Percentiles rank a stretch among this genome's conserved stretches.
Evolutionary conservation across 371 early-diverging fungal genomes (phyloP).

Genomic region (Sporodiniella umbellata): DNA sequence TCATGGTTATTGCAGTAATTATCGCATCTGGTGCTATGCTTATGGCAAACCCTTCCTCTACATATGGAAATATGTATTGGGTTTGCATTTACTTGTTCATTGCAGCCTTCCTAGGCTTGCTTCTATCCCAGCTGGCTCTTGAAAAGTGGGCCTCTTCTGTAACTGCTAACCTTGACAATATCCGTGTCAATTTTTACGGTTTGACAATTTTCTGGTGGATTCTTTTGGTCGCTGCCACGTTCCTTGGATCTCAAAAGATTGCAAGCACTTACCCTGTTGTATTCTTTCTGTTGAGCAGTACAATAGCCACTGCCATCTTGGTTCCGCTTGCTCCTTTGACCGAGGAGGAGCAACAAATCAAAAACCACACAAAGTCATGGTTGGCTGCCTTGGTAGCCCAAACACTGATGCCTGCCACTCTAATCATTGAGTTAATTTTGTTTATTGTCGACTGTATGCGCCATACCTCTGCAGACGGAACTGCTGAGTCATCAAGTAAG

Average conservation of each 20-base stretch:
- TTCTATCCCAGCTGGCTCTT: constrained; percentile 17
- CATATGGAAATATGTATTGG: constrained; percentile 22
- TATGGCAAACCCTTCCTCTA: constrained; percentile 24
- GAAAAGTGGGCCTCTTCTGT: not conserved
- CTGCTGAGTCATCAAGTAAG: constrained; percentile 47
- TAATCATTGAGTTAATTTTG: constrained; percentile 39
- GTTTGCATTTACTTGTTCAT: constrained; percentile 11
- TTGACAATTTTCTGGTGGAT: constrained; percentile 47
- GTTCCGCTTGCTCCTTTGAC: constrained; percentile 1
- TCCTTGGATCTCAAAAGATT: constrained; percentile 20
- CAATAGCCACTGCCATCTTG: constrained; percentile 25
- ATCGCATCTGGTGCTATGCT: constrained; percentile 11
- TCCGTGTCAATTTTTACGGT: constrained; percentile 22
- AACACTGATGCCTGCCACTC: constrained; percentile 29
- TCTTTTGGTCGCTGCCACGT: constrained; percentile 29
- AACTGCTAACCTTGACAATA: not conserved
- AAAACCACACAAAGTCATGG: constrained; percentile 13
- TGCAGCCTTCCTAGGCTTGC: constrained; percentile 20
- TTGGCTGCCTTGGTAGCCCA: constrained; percentile 33
- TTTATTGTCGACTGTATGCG: constrained; percentile 45
- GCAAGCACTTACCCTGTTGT: constrained; percentile 36
- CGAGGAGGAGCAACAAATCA: not conserved
- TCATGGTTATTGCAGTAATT: constrained; percentile 10
- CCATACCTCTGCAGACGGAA: constrained; percentile 52
- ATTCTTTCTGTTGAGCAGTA: constrained; percentile 39